Evolutionary conservation across 257 asterid species (phyloP).

Genomic region (Solanum pinnatisectum): DNA sequence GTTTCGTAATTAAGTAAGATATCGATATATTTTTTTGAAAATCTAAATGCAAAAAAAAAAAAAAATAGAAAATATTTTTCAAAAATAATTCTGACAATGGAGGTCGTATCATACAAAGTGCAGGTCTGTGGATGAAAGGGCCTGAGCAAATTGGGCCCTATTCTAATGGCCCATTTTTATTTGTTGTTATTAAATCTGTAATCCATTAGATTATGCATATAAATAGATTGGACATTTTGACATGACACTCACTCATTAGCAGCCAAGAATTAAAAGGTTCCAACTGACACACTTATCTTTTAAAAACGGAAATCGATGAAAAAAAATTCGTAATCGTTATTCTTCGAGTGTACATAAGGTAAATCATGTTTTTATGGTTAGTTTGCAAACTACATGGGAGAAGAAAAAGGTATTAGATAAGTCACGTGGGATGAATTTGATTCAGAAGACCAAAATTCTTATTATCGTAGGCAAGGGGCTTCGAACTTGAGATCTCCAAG

Average conservation of each 20-base stretch:
- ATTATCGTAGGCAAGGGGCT: not conserved
- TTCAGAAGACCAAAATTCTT: not conserved
- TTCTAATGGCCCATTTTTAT: not conserved
- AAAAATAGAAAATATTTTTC: too few species aligned
- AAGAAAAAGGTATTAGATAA: not conserved
- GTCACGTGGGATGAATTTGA: not conserved
- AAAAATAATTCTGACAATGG: not conserved
- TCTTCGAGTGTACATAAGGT: rapidly evolving
- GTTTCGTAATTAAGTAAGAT: not conserved
- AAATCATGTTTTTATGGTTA: rapidly evolving
- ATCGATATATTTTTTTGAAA: too few species aligned
- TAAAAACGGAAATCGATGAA: not conserved
- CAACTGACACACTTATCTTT: not conserved
- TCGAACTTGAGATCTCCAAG: not conserved
- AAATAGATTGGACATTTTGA: not conserved
- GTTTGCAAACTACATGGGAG: not conserved
- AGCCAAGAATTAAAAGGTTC: not conserved
- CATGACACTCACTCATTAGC: not conserved
- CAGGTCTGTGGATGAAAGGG: not conserved
- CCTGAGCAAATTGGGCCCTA: not conserved
- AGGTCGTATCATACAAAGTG: not conserved
- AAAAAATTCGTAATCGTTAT: not conserved
- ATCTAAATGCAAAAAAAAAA: too few species aligned
- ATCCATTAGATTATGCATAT: not conserved
- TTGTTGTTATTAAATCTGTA: not conserved